Evolutionary conservation across 108 stramenopile species (phyloP).

Genomic region (Nitzschia palea): DNA sequence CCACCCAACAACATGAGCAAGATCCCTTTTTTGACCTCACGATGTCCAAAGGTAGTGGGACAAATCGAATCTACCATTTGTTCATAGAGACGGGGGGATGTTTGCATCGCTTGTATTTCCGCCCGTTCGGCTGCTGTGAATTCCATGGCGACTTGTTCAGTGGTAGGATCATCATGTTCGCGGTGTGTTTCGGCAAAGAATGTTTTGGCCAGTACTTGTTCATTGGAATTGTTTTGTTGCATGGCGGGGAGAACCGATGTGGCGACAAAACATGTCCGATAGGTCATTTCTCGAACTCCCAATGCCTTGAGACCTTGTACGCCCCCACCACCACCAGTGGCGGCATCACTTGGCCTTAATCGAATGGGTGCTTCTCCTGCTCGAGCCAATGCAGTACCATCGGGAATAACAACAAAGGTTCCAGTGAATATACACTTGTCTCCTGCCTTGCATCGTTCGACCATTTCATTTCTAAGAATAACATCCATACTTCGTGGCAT

Average conservation of each 20-base stretch:
- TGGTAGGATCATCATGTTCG: slow-evolving; percentile 55
- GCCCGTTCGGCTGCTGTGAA: slow-evolving; percentile 84
- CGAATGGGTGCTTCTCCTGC: slow-evolving; percentile 78
- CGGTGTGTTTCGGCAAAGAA: slow-evolving; percentile 15
- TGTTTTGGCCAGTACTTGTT: slow-evolving; percentile 44
- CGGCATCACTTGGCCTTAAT: slow-evolving; percentile 46
- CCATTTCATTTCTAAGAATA: slow-evolving; percentile 94
- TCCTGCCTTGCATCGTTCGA: slow-evolving; percentile 97
- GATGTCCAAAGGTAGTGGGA: slow-evolving; percentile 95
- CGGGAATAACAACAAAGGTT: slow-evolving; percentile 91
- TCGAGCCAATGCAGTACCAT: slow-evolving; percentile 85
- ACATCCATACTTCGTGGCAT: slow-evolving; percentile 97
- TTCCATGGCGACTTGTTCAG: slow-evolving; percentile 82
- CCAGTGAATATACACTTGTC: slow-evolving; percentile 93
- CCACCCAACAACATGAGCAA: slow-evolving; percentile 95
- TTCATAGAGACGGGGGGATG: slow-evolving; percentile 64
- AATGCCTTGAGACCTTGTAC: slow-evolving; percentile 87
- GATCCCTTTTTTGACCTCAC: slow-evolving; percentile 96
- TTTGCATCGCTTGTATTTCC: slow-evolving; percentile 85
- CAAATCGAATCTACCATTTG: slow-evolving; percentile 87
- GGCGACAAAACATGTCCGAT: slow-evolving; percentile 94
- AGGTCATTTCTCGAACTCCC: slow-evolving; percentile 97
- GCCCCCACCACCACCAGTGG: slow-evolving; percentile 79
- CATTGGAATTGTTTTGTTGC: slow-evolving; percentile 29
- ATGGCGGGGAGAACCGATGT: slow-evolving; percentile 70